Percentiles rank a stretch among this genome's conserved stretches.
phyloP scores from a whole-genome alignment of 177 flowering plant species.

The Tripterygium wilfordii region DNA sequence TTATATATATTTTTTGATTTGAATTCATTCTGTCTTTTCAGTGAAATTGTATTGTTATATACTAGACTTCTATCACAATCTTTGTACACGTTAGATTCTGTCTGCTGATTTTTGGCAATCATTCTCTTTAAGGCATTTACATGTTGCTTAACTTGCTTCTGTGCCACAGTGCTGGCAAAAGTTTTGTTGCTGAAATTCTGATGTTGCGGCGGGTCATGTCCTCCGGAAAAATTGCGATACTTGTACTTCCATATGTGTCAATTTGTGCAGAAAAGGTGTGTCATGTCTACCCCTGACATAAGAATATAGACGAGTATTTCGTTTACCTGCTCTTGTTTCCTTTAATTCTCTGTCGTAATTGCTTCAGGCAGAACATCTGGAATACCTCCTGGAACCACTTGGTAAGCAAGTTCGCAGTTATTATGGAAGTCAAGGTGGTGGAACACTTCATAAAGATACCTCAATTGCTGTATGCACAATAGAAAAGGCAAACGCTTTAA shows the following conservation, averaged over 20 bases:
- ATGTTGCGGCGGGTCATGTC: constrained; percentile 77
- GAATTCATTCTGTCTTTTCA: neutral
- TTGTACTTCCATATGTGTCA: constrained; percentile 96
- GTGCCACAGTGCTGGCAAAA: constrained; percentile 86
- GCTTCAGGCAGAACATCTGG: constrained; percentile 87
- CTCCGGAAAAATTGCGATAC: constrained; percentile 84
- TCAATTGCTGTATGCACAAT: constrained; percentile 96
- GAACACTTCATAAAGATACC: constrained; percentile 89
- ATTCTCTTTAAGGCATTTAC: neutral
- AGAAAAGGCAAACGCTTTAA: constrained; percentile 91
- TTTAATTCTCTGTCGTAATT: constrained; percentile 5
- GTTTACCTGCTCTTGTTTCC: too few species aligned
- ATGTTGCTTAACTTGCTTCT: constrained; percentile 11
- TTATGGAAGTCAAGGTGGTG: constrained; percentile 95
- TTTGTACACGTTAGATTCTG: neutral
- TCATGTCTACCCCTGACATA: neutral
- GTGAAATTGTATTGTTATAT: neutral
- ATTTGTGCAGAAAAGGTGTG: constrained; percentile 92
- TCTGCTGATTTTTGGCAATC: neutral
- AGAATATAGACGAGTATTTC: neutral
- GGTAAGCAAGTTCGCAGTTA: constrained; percentile 91
- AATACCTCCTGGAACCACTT: constrained; percentile 76
- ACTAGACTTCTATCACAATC: neutral
- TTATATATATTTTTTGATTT: neutral
- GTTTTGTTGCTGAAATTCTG: constrained; percentile 96